These are phyloP conservation scores for Aechmea fasciata DNA, from an alignment of 176 grass and related monocot species.

Conservation along the genomic window DNA sequence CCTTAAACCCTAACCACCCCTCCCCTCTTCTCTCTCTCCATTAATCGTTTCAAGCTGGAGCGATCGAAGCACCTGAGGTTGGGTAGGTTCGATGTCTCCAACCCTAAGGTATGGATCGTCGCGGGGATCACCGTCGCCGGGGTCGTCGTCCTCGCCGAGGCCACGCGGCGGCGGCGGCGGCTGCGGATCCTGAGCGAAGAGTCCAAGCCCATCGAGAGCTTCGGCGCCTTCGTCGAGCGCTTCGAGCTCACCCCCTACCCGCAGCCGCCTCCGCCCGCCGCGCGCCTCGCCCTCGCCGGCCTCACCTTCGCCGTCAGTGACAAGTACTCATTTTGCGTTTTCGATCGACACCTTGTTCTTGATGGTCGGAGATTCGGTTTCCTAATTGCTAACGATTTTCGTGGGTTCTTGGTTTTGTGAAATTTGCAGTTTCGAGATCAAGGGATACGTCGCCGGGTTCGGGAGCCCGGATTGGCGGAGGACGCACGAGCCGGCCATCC, in stretches of 20 bases:
- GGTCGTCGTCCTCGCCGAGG: slow-evolving; percentile 68
- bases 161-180: slow-evolving; percentile 44
- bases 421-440: slow-evolving; percentile 67
- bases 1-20: slow-evolving; percentile 48
- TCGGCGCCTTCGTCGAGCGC: slow-evolving; percentile 55
- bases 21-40: slow-evolving; percentile 4
- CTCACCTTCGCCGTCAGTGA: slow-evolving; percentile 85
- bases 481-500: slow-evolving; percentile 43
- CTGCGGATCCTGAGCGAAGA: slow-evolving; percentile 32
- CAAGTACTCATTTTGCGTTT: slow-evolving; percentile 32
- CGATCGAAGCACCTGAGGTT: neutral
- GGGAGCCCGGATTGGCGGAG: slow-evolving; percentile 95
- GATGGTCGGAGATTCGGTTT: neutral
- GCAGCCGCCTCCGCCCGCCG: slow-evolving; percentile 65
- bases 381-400: neutral
- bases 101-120: slow-evolving; percentile 48
- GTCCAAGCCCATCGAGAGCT: slow-evolving; percentile 14
- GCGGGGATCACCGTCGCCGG: slow-evolving; percentile 67
- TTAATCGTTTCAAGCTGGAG: slow-evolving; percentile 15
- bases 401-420: slow-evolving; percentile 1
- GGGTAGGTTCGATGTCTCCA: slow-evolving; percentile 10
- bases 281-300: slow-evolving; percentile 37
- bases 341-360: neutral
- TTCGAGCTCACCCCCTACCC: slow-evolving; percentile 50
- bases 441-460: slow-evolving; percentile 71